A percentile compares a stretch with the other conserved stretches of the same genome.
Conservation (phyloP, 371 early-diverging fungal genomes). For the Mucor mucedo region DNA sequence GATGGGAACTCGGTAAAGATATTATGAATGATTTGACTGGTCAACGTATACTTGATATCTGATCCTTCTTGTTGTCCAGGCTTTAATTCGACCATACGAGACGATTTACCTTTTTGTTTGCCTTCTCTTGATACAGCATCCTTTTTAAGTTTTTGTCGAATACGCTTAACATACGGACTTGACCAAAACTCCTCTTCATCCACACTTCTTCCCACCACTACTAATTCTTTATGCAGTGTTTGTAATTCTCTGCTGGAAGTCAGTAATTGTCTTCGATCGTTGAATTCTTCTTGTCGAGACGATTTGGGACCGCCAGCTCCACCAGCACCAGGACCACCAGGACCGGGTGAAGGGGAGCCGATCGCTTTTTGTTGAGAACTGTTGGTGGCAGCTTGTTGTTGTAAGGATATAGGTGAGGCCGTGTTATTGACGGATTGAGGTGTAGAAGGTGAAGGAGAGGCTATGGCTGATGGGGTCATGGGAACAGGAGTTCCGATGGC, state of each 20-base stretch:
- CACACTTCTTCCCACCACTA: conserved; percentile 70
- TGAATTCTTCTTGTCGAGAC: conserved; percentile 59
- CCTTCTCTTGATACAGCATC: conserved; percentile 71
- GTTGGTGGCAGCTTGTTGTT: conserved; percentile 16
- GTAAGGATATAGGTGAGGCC: conserved; percentile 11
- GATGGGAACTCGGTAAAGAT: conserved; percentile 92
- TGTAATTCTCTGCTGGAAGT: conserved; percentile 72
- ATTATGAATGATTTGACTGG: conserved; percentile 86
- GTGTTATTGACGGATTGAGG: conserved; percentile 3
- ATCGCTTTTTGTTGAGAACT: not conserved
- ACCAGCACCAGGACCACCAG: too few species aligned
- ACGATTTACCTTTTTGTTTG: conserved; percentile 86
- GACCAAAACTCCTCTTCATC: conserved; percentile 94
- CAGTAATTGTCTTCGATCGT: conserved; percentile 66
- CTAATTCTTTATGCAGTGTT: conserved; percentile 80
- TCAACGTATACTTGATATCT: conserved; percentile 85
- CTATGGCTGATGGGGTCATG: conserved; percentile 15
- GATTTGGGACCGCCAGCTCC: conserved; percentile 17
- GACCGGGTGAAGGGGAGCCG: conserved; percentile 15
- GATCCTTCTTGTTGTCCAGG: conserved; percentile 81
- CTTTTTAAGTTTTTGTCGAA: conserved; percentile 67
- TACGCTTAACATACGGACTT: conserved; percentile 66
- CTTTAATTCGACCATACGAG: conserved; percentile 80
- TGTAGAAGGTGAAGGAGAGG: conserved; percentile 21
- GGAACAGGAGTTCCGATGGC: conserved; percentile 24